Conservation (phyloP, 176 grass and related monocot genomes). For the Microstegium vimineum region DNA sequence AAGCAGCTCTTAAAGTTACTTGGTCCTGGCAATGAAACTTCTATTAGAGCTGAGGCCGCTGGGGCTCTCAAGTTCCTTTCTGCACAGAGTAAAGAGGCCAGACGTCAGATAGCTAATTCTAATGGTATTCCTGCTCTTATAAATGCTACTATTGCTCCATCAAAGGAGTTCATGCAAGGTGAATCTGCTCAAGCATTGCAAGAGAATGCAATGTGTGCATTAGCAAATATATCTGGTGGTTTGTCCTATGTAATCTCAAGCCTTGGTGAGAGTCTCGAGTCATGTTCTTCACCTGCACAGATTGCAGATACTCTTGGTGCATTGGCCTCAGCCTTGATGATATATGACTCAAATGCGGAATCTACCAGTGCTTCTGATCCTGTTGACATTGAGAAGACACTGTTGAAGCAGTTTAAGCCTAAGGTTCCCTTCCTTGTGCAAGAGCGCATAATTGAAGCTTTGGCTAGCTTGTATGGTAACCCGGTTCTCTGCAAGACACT, state of each 20-base stretch:
- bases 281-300: constrained; percentile 92
- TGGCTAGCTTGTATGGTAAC: constrained; percentile 98
- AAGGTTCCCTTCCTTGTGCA: constrained; percentile 85
- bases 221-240: constrained; percentile 99
- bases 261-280: constrained; percentile 95
- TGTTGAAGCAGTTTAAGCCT: constrained; percentile 91
- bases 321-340: constrained; percentile 98
- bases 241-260: constrained; percentile 97
- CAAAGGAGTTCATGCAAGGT: constrained; percentile 99
- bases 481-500: constrained; percentile 79
- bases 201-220: constrained; percentile 99
- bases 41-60: constrained; percentile 91
- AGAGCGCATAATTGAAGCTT: constrained; percentile 97
- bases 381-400: constrained; percentile 77
- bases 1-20: constrained; percentile 96
- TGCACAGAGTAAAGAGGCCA: constrained; percentile 95
- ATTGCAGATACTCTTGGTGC: constrained; percentile 97
- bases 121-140: constrained; percentile 97
- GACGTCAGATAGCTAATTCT: constrained; percentile 86
- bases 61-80: constrained; percentile 91
- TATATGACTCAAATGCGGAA: constrained; percentile 94
- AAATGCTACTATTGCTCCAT: constrained; percentile 99
- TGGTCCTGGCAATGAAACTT: constrained; percentile 89
- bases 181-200: constrained; percentile 98
- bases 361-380: constrained; percentile 82